Base-by-base conservation (phyloP, 345 rosid genomes). In the Diplotaxis tenuifolia region DNA sequence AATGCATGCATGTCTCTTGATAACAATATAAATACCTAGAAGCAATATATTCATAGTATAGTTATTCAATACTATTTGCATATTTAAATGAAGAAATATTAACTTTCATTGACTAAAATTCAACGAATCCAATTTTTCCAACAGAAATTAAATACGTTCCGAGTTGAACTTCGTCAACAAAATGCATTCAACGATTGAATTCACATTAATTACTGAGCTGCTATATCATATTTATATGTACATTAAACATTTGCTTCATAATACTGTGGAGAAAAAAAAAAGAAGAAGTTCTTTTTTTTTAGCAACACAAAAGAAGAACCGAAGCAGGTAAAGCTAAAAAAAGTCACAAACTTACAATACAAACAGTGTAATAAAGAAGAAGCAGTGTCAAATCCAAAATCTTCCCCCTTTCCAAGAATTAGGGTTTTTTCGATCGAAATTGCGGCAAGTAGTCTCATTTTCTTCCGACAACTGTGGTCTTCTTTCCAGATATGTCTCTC, bases 381-480 rank as follows among this genome's bases (percentile, higher is more conserved):
- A 34, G 52, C 7, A 66, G 31, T 11, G 5, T 52, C 10, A 38
- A 38, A 38, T n/a, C n/a, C n/a, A n/a, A n/a, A 38, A 38, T 52
- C 11, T 25, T n/a, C 34, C 38, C 49, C 27, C 36, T 71, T 71
- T 47, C 60, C 80, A 19, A 65, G 40, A 77, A 66, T 59, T 60
- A 66, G 69, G 73, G 42, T 40, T 64, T 59, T 62, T 20, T 53
- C 58, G 57, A 77, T 66, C 65, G 64, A 77, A 71, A 59, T 71
- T 58, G 64, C 73, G 73, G 80, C 73, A 25, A 38, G 40, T 58
- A 6, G 69, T 15, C 28, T 59, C 68, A 59, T 3, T 71, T 50
- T 60, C 68, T 76, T 19, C 80, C 67, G 71, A 58, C 66, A 76
- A 21, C 14, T 34, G 36, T 63, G 2, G 12, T 64, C 69, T 61